Base-by-base conservation (phyloP, 129 eudicot genomes). In the Chrysanthemum seticuspe region DNA sequence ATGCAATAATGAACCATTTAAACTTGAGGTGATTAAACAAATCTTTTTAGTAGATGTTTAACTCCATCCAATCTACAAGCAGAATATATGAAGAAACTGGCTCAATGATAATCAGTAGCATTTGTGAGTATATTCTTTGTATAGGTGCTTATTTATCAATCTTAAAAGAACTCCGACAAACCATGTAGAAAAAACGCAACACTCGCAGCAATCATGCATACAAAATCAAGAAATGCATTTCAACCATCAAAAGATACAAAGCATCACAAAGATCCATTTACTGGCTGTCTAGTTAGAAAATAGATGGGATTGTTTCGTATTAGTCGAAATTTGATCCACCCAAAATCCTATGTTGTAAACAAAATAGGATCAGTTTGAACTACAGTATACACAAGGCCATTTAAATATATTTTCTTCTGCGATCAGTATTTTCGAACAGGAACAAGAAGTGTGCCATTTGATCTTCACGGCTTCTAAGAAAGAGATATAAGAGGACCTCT, bases 301-400 rank as follows among this genome's bases (percentile, higher is more conserved):
- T 55, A 53, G 31, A 70, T 23, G 52, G 74, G 58, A 53, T 77
- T 6, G 49, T 10, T 14, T 25, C 10, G 53, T 45, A 56, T 48
- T n/a, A 65, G 45, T 67, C 51, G 15, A 75, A 55, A 14, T 66
- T 45, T 44, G 10, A 65, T 75, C 79, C 73, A 75, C 79, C 68
- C 25, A 21, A 68, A 49, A 68, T 59, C 70, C 55, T 58, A 51
- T 34, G 47, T 11, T 48, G 67, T 48, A 62, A 76, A 53, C 11
- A 49, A 78, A 64, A 78, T 13, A 70, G 10, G 27, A 76, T 25
- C 27, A 19, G 47, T 64, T 47, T 60, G 49, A 65, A 71, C 81
- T 71, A 78, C 68, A 78, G 82, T 78, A 78, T 78, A 78, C 82
- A 78, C 82, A 65, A 23, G 49, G 62, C 68, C 67, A 40, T 60